Evolutionary conservation across 352 stramenopile species (phyloP).

Genomic region (Elongisporangium undulatum): DNA sequence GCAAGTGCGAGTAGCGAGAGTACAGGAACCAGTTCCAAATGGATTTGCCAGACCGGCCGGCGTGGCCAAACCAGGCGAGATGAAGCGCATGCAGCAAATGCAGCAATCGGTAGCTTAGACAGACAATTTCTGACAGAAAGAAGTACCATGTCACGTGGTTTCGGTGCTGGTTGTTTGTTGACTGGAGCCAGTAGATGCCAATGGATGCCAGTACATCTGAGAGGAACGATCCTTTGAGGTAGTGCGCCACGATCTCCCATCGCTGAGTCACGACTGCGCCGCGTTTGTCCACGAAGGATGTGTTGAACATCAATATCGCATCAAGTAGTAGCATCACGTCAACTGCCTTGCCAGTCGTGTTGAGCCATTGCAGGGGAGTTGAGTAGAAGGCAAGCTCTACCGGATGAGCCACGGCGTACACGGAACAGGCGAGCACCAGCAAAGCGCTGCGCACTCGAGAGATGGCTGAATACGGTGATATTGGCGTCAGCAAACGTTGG

Average conservation of each 20-base stretch:
- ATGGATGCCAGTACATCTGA: slow-evolving; percentile 14
- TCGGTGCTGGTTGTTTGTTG: not conserved
- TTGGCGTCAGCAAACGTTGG: slow-evolving; percentile 6
- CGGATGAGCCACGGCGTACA: slow-evolving; percentile 33
- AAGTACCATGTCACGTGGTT: not conserved
- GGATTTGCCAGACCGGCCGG: slow-evolving; percentile 9
- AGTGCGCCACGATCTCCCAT: slow-evolving; percentile 17
- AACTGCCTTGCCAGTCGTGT: slow-evolving; percentile 1
- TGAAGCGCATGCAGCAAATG: slow-evolving; percentile 14
- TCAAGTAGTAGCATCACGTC: slow-evolving; percentile 17
- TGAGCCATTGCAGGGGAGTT: not conserved
- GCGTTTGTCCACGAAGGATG: slow-evolving; percentile 21
- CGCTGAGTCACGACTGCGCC: slow-evolving; percentile 16
- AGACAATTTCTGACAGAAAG: slow-evolving; percentile 9
- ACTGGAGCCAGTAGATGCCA: slow-evolving; percentile 5
- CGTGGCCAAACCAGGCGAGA: slow-evolving; percentile 21
- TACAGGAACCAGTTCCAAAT: slow-evolving; percentile 36
- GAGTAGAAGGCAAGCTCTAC: slow-evolving; percentile 27
- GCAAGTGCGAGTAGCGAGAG: slow-evolving; percentile 30
- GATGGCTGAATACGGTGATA: slow-evolving; percentile 29
- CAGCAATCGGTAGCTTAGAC: slow-evolving; percentile 9
- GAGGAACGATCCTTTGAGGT: slow-evolving; percentile 17
- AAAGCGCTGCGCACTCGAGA: slow-evolving; percentile 17
- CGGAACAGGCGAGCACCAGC: slow-evolving; percentile 17
- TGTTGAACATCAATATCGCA: slow-evolving; percentile 26